Conservation (phyloP, 2,329 filamentous ascomycete species). For the Fusarium succisae region DNA sequence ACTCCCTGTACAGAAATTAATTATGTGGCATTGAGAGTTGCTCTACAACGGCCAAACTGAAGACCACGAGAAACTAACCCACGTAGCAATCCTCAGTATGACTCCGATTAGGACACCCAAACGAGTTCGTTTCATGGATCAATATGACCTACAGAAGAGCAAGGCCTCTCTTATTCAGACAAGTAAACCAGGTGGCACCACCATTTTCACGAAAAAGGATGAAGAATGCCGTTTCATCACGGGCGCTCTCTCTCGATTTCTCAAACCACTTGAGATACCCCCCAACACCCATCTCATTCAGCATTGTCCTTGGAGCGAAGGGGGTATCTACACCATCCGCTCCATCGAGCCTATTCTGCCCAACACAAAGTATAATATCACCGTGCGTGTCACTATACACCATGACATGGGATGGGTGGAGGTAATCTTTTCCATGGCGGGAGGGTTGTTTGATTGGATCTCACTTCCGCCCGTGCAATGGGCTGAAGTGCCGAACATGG, state of each 20-base stretch:
- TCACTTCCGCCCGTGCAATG: not conserved
- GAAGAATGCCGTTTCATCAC: not conserved
- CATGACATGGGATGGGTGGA: not conserved
- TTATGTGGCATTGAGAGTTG: not conserved
- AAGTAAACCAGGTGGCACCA: not conserved
- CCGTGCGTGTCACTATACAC: not conserved
- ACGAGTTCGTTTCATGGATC: not conserved
- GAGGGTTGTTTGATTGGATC: not conserved
- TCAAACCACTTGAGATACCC: not conserved
- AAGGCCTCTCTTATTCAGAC: not conserved
- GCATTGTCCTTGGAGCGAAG: not conserved
- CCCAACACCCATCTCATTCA: not conserved
- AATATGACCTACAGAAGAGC: not conserved
- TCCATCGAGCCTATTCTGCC: constrained; percentile 1
- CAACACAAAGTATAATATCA: not conserved
- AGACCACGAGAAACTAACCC: not conserved
- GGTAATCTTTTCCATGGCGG: not conserved
- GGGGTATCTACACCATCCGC: not conserved
- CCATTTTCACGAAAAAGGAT: not conserved
- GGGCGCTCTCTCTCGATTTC: not conserved
- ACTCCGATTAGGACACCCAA: not conserved
- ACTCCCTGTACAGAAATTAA: not conserved
- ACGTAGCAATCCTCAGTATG: not conserved
- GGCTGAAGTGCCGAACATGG: not conserved
- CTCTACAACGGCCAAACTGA: not conserved